Conservation (phyloP, 2,329 filamentous ascomycete genomes). For the Aspergillus glaucus region DNA sequence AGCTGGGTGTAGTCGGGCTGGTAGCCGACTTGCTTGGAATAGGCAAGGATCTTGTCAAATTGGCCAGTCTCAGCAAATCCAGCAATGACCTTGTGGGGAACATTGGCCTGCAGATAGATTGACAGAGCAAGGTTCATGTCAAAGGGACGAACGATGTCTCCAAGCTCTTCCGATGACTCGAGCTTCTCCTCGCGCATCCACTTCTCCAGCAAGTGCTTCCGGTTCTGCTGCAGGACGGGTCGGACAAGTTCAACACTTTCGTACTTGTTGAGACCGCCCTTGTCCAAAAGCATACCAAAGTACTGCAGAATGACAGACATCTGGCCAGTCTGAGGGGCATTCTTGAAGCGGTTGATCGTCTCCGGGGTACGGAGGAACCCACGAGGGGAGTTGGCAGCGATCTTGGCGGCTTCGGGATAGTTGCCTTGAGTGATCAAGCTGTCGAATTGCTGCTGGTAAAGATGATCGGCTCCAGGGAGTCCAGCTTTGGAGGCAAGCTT, state of each 20-base stretch:
- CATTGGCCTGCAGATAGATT: slow-evolving; percentile 87
- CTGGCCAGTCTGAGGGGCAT: slow-evolving; percentile 64
- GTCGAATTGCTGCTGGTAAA: slow-evolving; percentile 91
- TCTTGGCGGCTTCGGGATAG: slow-evolving; percentile 84
- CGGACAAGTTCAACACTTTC: slow-evolving; percentile 91
- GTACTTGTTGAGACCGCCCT: slow-evolving; percentile 84
- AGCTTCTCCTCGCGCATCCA: slow-evolving; percentile 97
- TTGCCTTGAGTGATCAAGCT: slow-evolving; percentile 72
- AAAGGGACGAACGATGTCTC: slow-evolving; percentile 85
- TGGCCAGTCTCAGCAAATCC: slow-evolving; percentile 92
- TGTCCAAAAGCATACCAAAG: slow-evolving; percentile 94
- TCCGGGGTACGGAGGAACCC: slow-evolving; percentile 91
- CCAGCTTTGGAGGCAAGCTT: slow-evolving; percentile 94
- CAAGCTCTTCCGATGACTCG: slow-evolving; percentile 90
- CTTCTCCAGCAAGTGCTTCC: slow-evolving; percentile 94
- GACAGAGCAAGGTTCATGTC: slow-evolving; percentile 80
- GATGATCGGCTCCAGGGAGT: slow-evolving; percentile 84
- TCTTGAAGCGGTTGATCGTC: slow-evolving; percentile 95
- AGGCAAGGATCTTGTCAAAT: slow-evolving; percentile 94
- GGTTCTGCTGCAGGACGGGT: slow-evolving; percentile 85
- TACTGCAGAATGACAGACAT: slow-evolving; percentile 95
- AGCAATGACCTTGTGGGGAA: slow-evolving; percentile 89
- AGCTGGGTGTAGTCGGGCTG: slow-evolving; percentile 92
- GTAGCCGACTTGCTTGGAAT: slow-evolving; percentile 77
- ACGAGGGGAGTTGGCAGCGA: slow-evolving; percentile 91